phyloP scores from a whole-genome alignment of 164 flowering plant species.

The Umbilicus rupestris region DNA sequence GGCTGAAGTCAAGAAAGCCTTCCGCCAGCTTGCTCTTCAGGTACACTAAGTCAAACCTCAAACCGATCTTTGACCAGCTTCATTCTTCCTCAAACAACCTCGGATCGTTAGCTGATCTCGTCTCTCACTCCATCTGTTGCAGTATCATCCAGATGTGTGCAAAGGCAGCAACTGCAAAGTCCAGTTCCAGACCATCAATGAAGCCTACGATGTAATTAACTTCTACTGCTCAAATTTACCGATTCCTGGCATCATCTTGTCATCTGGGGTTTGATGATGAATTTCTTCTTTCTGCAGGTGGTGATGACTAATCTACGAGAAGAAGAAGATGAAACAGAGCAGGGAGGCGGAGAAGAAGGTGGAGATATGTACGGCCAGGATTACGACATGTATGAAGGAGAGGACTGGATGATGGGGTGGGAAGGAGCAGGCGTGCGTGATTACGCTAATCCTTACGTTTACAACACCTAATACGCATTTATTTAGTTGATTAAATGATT shows the following conservation, averaged over 20 bases:
- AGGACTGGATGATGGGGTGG: conserved; percentile 5
- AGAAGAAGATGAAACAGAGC: neutral
- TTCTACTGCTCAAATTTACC: neutral
- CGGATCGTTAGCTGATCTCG: conserved; percentile 3
- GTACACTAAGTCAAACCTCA: conserved; percentile 17
- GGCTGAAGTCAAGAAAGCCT: conserved; percentile 79
- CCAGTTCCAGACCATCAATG: conserved; percentile 66
- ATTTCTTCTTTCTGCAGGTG: conserved; percentile 2
- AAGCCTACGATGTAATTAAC: conserved; percentile 72
- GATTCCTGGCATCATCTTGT: too few relatives aligned
- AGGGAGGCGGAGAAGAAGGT: neutral
- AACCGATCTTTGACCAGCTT: neutral
- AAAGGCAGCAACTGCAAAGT: conserved; percentile 67
- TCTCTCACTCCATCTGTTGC: conserved; percentile 23
- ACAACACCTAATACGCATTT: neutral
- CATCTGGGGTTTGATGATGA: too few relatives aligned
- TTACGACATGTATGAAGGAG: conserved; percentile 1
- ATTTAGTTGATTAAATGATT: too few relatives aligned
- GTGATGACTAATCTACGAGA: conserved; percentile 7
- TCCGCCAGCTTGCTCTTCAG: conserved; percentile 74
- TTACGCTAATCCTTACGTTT: conserved; percentile 4
- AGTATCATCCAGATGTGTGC: conserved; percentile 99
- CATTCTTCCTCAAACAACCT: too few relatives aligned
- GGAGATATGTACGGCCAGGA: neutral
- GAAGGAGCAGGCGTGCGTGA: conserved; percentile 6